Percentiles rank a stretch among this genome's conserved stretches.
phyloP scores from a whole-genome alignment of 306 rosid species.

The peach (Prunus persica) region DNA sequence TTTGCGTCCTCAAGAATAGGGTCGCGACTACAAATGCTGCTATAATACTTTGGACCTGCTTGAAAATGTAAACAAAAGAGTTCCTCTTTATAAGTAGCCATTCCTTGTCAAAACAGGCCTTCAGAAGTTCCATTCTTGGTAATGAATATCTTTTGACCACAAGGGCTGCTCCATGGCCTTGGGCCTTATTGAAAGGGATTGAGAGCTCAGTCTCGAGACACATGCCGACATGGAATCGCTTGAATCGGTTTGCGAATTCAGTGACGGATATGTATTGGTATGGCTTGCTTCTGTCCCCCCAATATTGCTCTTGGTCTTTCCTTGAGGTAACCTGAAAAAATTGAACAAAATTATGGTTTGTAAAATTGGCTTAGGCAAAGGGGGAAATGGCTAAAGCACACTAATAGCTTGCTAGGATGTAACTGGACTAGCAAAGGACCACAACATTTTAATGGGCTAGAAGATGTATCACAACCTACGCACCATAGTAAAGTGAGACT shows the following conservation, averaged over 20 bases:
- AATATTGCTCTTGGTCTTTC: conserved; percentile 93
- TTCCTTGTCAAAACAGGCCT: conserved; percentile 73
- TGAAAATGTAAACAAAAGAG: conserved; percentile 67
- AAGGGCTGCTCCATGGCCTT: conserved; percentile 65
- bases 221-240: conserved; percentile 63
- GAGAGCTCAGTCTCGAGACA: conserved; percentile 45
- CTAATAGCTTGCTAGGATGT: background rate
- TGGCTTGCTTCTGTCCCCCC: conserved; percentile 54
- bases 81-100: conserved; percentile 68
- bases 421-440: background rate
- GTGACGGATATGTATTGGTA: conserved; percentile 51
- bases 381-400: background rate
- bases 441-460: background rate
- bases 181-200: conserved; percentile 50
- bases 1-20: conserved; percentile 54
- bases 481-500: background rate
- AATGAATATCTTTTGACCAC: conserved; percentile 51
- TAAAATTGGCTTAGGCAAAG: background rate
- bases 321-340: conserved; percentile 67
- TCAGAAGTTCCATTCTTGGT: conserved; percentile 45
- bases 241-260: conserved; percentile 64
- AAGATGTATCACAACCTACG: background rate
- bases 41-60: conserved; percentile 44
- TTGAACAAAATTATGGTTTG: background rate
- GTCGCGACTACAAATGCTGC: conserved; percentile 48